phyloP scores from a whole-genome alignment of 2,329 filamentous ascomycete genomes.

The Colletotrichum sp. region DNA sequence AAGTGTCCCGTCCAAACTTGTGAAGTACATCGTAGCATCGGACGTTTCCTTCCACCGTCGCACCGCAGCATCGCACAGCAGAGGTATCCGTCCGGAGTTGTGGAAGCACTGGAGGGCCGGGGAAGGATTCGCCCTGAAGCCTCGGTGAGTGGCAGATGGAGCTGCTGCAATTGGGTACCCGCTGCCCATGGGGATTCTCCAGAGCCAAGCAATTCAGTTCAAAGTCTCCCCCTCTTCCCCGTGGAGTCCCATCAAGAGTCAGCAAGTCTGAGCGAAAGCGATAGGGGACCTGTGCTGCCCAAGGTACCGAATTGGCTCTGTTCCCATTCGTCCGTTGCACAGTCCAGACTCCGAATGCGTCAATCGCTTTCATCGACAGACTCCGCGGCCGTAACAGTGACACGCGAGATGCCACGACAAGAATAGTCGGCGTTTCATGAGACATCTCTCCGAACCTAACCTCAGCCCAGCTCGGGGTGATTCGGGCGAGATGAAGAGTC shows the following conservation, averaged over 20 bases:
- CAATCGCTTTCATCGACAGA: not conserved
- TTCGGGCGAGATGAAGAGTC: not conserved
- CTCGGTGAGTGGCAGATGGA: not conserved
- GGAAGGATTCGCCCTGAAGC: not conserved
- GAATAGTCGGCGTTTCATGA: constrained; percentile 17
- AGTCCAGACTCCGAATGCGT: not conserved
- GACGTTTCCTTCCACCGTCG: not conserved
- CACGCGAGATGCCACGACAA: constrained; percentile 16
- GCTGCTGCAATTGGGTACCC: not conserved
- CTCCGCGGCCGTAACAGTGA: constrained; percentile 8
- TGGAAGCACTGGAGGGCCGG: not conserved
- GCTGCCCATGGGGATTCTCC: not conserved
- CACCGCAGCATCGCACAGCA: not conserved
- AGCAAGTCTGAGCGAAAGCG: not conserved
- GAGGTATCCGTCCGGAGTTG: not conserved
- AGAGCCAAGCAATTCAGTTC: constrained; percentile 4
- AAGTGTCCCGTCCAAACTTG: not conserved
- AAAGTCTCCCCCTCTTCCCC: constrained; percentile 2
- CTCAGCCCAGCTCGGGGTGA: not conserved
- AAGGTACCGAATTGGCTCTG: not conserved
- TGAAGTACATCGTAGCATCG: not conserved
- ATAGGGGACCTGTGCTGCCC: not conserved
- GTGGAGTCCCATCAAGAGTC: not conserved
- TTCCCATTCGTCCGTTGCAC: not conserved
- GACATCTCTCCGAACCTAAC: constrained; percentile 8